Conservation (phyloP, 202 grass and related monocot species). For the Digitaria exilis region DNA sequence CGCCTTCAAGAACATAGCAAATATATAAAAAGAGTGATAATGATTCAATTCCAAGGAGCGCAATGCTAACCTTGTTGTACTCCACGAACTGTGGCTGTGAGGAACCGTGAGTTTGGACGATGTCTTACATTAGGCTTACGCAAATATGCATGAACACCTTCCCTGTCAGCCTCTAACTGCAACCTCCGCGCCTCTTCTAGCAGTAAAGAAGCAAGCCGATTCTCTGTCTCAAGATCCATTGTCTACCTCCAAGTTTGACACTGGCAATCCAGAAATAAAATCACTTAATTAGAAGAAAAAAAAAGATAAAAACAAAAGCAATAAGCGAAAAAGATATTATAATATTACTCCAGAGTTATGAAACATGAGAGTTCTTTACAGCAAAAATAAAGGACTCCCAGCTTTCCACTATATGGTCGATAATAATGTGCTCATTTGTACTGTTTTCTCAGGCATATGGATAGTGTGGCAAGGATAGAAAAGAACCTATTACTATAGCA, state of each 20-base stretch:
- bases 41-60: neutral
- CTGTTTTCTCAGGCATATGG: neutral
- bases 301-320: neutral
- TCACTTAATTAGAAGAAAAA: neutral
- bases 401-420: neutral
- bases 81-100: slow-evolving; percentile 89
- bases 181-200: slow-evolving; percentile 77
- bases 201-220: slow-evolving; percentile 70
- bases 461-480: neutral
- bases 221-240: slow-evolving; percentile 96
- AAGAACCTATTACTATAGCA: neutral
- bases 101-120: slow-evolving; percentile 91
- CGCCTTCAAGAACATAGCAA: neutral
- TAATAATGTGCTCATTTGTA: neutral
- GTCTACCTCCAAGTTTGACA: slow-evolving; percentile 3
- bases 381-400: neutral
- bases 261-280: neutral
- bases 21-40: neutral
- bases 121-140: slow-evolving; percentile 62
- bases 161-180: slow-evolving; percentile 73
- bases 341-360: neutral
- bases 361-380: neutral
- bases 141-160: slow-evolving; percentile 80
- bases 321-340: neutral
- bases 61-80: slow-evolving; percentile 83